These are phyloP conservation scores for Claviceps sorghi DNA, from an alignment of 2,329 filamentous ascomycete genomes.

Conservation along the genomic window DNA sequence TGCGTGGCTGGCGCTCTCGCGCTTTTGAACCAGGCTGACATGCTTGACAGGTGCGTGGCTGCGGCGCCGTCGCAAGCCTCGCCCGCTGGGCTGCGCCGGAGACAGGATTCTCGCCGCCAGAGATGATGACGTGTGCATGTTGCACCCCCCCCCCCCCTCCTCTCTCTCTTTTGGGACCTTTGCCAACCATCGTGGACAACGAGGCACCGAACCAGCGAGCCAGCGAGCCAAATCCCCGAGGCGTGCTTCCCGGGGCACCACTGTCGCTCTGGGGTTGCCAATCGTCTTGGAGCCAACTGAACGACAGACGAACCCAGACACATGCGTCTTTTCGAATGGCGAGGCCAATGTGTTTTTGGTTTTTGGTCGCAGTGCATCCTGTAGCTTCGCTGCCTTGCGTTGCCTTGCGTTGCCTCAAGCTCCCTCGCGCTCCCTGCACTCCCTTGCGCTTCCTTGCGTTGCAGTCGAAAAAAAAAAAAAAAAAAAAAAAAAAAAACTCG, in stretches of 20 bases:
- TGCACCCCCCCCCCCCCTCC: neutral
- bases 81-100: conserved; percentile 5
- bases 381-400: neutral
- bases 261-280: too few species aligned
- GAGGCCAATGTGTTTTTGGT: neutral
- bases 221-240: neutral
- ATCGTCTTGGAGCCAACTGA: too few species aligned
- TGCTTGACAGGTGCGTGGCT: conserved; percentile 5
- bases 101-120: conserved; percentile 2
- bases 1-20: neutral
- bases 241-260: too few species aligned
- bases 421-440: too few species aligned
- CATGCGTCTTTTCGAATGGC: neutral
- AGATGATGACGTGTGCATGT: neutral
- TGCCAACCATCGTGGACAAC: neutral
- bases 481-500: neutral
- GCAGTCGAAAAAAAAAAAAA: too few species aligned
- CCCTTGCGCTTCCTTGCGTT: too few species aligned
- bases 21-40: neutral
- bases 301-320: too few species aligned
- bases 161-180: too few species aligned
- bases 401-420: too few species aligned
- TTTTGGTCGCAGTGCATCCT: neutral
- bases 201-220: neutral
- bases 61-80: conserved; percentile 8